Conservation (phyloP, 1,284 basidiomycete species). For the Afroboletus lepidellus region DNA sequence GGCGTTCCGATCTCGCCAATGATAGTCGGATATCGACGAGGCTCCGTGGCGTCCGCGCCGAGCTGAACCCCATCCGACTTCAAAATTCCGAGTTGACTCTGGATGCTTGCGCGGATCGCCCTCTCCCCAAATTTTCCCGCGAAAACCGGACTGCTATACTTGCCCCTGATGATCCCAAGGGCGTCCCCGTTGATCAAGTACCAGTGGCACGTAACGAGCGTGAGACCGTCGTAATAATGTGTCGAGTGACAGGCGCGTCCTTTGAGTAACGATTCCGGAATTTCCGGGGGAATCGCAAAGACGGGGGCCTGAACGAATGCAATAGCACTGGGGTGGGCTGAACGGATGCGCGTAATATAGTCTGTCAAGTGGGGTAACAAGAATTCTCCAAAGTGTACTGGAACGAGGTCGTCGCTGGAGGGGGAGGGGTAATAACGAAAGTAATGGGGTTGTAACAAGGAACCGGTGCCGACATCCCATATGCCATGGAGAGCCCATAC, state of each 20-base stretch:
- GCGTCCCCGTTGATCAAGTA: conserved; percentile 98
- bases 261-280: conserved; percentile 57
- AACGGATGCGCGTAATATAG: conserved; percentile 68
- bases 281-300: conserved; percentile 75
- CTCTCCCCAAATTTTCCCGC: conserved; percentile 77
- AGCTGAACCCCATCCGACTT: conserved; percentile 71
- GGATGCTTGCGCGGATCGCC: conserved; percentile 81
- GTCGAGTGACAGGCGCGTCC: conserved; percentile 79
- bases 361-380: conserved; percentile 77
- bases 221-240: conserved; percentile 96
- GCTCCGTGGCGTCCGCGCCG: conserved; percentile 18
- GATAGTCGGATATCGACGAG: conserved; percentile 75
- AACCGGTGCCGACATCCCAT: conserved; percentile 78
- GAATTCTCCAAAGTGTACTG: conserved; percentile 76
- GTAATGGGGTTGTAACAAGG: conserved; percentile 76
- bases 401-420: conserved; percentile 20
- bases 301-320: conserved; percentile 93
- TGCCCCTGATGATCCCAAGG: conserved; percentile 84
- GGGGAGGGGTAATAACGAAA: conserved; percentile 54
- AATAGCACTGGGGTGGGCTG: conserved; percentile 81
- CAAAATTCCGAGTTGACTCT: conserved; percentile 82
- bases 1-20: conserved; percentile 97
- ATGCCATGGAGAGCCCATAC: conserved; percentile 93
- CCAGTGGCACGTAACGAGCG: conserved; percentile 84
- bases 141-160: conserved; percentile 71